These are phyloP conservation scores for Aspergillus quadrilineatus DNA, from an alignment of 2,329 filamentous ascomycete genomes.

Conservation along the genomic window DNA sequence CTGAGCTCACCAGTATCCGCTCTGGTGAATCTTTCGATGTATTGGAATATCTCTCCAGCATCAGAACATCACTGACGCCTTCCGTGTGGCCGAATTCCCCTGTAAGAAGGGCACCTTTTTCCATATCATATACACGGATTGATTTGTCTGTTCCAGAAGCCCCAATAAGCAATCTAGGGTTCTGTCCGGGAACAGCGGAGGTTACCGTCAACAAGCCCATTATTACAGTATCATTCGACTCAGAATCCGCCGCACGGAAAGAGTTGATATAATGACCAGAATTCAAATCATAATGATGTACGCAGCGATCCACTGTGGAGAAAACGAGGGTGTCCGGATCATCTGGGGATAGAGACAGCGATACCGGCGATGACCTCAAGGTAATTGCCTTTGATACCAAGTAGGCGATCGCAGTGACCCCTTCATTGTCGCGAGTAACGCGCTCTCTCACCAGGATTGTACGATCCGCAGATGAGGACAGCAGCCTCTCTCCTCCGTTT, in stretches of 20 bases:
- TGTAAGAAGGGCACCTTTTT: constrained; percentile 73
- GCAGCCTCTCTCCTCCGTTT: constrained; percentile 65
- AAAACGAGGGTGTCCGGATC: constrained; percentile 56
- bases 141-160: constrained; percentile 95
- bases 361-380: constrained; percentile 81
- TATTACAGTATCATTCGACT: constrained; percentile 76
- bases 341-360: constrained; percentile 70
- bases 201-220: constrained; percentile 71
- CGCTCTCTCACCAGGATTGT: constrained; percentile 81
- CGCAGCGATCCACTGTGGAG: constrained; percentile 62
- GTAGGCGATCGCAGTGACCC: constrained; percentile 66
- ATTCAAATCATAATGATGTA: constrained; percentile 60
- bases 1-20: constrained; percentile 65
- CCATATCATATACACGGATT: constrained; percentile 80
- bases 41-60: constrained; percentile 54
- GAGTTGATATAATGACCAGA: constrained; percentile 68
- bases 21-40: constrained; percentile 46
- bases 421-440: constrained; percentile 61
- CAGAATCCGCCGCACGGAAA: constrained; percentile 82
- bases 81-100: constrained; percentile 96
- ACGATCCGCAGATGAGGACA: constrained; percentile 86
- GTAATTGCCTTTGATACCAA: constrained; percentile 74
- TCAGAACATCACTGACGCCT: constrained; percentile 78
- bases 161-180: constrained; percentile 72
- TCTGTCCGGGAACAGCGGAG: constrained; percentile 53